Base-by-base conservation (phyloP, 805 yeast species). In the Metschnikowia rubicola region DNA sequence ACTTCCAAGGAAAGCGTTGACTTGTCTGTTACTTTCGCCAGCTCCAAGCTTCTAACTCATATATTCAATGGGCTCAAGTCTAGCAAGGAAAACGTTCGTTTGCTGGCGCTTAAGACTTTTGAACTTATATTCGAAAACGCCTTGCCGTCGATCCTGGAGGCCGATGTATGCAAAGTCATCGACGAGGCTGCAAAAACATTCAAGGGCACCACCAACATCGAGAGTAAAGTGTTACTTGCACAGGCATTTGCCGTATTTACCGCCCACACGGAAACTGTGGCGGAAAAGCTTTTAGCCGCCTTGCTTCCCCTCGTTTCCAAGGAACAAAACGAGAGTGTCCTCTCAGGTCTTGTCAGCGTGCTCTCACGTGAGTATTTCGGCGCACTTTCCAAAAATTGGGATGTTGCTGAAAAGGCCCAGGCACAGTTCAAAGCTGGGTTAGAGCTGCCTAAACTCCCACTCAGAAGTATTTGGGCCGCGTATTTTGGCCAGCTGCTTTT, bases 271-370 rank as follows among this genome's bases (percentile, higher is more conserved):
- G 3, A 46, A 2, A 51, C 59, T 10, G 56, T 52, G 8, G 51
- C 60, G 0, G 39, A 44, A 0, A 69, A 66, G 31, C 64, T 84
- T 4, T 62, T 78, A 2, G 58, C 66, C 1, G 72, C 66, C 0
- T 59, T 88, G 32, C 52, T 74, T 1, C 73, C 84, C 2, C 66
- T 82, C n/a, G 70, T 85, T 3, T 44, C 78, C 0, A 90, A 87
- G 55, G 98, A 92, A 57, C 79, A 81, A 39, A 88, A 89, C 56
- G 98, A 92, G 59, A 13, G 53, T 1, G 79, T 87, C 0, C 69
- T 90, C 35, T 48, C 67, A 3, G 67, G 71, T 3, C 68, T 81
- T 47, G 68, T 84, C 7, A 62, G 65, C 8, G 76, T 85, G 0
- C 74, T 81, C 44, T 71, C 81, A 35, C 51, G 53, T 1, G 82